A percentile compares a stretch with the other conserved stretches of the same genome.
phyloP scores from a whole-genome alignment of 2,329 filamentous ascomycete genomes.

The Trichoderma gracile region DNA sequence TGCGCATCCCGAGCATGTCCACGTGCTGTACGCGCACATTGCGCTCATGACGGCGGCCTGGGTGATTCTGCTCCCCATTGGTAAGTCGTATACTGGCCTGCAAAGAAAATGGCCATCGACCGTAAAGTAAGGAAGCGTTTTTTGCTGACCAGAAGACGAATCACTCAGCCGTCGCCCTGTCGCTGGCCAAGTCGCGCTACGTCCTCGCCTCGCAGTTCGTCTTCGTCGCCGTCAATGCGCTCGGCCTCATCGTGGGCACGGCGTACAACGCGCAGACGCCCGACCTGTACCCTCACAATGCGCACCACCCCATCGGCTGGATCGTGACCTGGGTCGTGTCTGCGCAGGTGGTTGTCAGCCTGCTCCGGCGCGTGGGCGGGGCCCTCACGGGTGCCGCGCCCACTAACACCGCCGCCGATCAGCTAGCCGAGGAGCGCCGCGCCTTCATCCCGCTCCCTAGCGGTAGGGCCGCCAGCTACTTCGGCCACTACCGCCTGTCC shows the following conservation, averaged over 20 bases:
- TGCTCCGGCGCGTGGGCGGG: slow-evolving; percentile 61
- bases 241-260: slow-evolving; percentile 64
- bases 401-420: not conserved
- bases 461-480: slow-evolving; percentile 47
- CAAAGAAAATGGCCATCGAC: no score
- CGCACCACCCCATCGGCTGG: slow-evolving; percentile 90
- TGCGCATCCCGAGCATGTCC: slow-evolving; percentile 52
- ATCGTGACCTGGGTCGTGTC: slow-evolving; percentile 70
- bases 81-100: slow-evolving; percentile 41
- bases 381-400: slow-evolving; percentile 4
- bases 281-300: slow-evolving; percentile 82
- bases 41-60: slow-evolving; percentile 69
- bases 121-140: not conserved
- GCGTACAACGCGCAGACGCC: slow-evolving; percentile 81
- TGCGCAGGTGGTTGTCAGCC: slow-evolving; percentile 68
- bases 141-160: not conserved
- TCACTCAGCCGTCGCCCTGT: slow-evolving; percentile 77
- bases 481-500: slow-evolving; percentile 58
- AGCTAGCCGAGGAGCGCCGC: slow-evolving; percentile 48
- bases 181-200: slow-evolving; percentile 74
- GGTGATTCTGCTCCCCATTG: slow-evolving; percentile 70
- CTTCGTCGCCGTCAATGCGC: slow-evolving; percentile 64
- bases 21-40: slow-evolving; percentile 69
- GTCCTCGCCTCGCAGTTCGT: slow-evolving; percentile 67
- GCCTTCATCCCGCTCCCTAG: slow-evolving; percentile 64